Evolutionary conservation across 2,329 filamentous ascomycete species (phyloP).

Genomic region (Penicillium sp.): DNA sequence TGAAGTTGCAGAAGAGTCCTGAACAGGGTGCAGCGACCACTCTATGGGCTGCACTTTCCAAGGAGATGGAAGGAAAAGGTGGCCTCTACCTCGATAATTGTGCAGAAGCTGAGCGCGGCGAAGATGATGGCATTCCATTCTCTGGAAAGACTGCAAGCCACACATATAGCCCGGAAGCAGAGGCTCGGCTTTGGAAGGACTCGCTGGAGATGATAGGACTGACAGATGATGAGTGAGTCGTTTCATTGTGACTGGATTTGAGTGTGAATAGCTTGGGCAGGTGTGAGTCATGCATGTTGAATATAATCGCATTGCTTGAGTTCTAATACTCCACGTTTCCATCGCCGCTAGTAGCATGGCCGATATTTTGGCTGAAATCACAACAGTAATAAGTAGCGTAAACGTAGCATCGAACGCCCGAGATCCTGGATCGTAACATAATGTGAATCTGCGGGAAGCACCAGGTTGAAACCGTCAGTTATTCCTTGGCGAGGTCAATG

Average conservation of each 20-base stretch:
- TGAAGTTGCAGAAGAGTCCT: conserved; percentile 28
- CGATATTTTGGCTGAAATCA: too few relatives aligned
- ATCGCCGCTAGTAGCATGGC: too few relatives aligned
- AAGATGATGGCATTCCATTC: conserved; percentile 11
- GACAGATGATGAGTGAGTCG: conserved; percentile 1
- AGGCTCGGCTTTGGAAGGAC: conserved; percentile 33
- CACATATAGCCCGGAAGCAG: conserved; percentile 28
- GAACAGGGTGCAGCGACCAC: conserved; percentile 44
- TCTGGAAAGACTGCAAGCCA: conserved; percentile 18
- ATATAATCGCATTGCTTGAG: too few relatives aligned
- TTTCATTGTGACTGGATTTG: not conserved
- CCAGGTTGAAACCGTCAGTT: not conserved
- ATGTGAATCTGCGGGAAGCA: too few relatives aligned
- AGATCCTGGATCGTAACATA: too few relatives aligned
- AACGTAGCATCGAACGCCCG: too few relatives aligned
- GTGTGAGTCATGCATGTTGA: too few relatives aligned
- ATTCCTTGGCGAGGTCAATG: conserved; percentile 28
- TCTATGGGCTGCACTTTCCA: conserved; percentile 37
- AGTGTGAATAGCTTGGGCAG: too few relatives aligned
- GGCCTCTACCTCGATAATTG: conserved; percentile 32
- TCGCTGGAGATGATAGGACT: conserved; percentile 26
- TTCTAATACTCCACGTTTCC: too few relatives aligned
- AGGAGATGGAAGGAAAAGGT: conserved; percentile 33
- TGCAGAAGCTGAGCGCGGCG: conserved; percentile 17
- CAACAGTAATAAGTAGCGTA: too few relatives aligned